Evolutionary conservation across 176 grass and related monocot genomes (phyloP).

Genomic region (Thinopyrum elongatum): DNA sequence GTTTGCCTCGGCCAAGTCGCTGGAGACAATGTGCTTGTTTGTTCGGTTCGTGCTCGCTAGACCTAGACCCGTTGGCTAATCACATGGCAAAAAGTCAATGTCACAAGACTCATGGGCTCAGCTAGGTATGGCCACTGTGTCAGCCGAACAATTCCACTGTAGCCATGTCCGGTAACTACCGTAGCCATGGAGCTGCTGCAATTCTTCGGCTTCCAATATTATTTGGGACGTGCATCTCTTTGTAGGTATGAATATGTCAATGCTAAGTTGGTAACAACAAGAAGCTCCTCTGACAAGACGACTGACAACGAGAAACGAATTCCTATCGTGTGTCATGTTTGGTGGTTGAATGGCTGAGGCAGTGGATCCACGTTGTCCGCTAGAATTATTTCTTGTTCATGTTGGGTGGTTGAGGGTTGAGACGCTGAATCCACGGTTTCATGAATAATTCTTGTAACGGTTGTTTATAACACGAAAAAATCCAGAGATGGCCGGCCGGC

Average conservation of each 20-base stretch:
- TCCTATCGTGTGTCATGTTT: no score
- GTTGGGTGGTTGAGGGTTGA: not conserved
- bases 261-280: not conserved
- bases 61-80: no score
- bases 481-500: no score
- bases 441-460: not conserved
- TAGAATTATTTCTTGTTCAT: no score
- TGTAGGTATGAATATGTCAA: not conserved
- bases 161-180: not conserved
- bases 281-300: no score
- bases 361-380: no score
- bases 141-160: not conserved
- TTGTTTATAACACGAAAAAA: not conserved
- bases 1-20: not conserved
- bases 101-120: not conserved
- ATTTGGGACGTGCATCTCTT: no score
- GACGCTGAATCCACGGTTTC: conserved; percentile 15
- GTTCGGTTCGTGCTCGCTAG: not conserved
- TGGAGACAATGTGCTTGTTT: conserved; percentile 26
- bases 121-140: not conserved
- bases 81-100: no score
- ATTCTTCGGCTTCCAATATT: not conserved
- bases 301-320: no score
- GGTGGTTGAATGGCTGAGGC: no score
- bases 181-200: not conserved